Conservation (phyloP, 2,329 filamentous ascomycete species). For the Teratosphaeriaceae sp. region DNA sequence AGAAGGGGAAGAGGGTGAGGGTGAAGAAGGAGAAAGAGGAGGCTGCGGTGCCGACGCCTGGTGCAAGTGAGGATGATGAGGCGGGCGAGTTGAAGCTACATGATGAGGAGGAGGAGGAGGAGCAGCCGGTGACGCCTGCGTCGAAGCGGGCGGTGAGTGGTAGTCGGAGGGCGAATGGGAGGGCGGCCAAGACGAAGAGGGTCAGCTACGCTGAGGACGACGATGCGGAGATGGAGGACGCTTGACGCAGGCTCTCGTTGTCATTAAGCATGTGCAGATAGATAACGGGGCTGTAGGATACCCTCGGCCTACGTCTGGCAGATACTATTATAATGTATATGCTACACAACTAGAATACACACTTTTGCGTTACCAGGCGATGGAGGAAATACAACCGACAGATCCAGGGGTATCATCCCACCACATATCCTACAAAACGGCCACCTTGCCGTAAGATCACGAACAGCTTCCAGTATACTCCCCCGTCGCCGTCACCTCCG, state of each 20-base stretch:
- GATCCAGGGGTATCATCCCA: no score
- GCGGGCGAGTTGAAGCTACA: no score
- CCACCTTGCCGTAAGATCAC: no score
- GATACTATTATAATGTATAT: no score
- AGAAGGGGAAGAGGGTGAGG: conserved; percentile 14
- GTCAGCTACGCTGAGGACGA: conserved; percentile 22
- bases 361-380: no score
- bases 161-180: conserved; percentile 4
- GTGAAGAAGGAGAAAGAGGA: conserved; percentile 26
- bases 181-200: conserved; percentile 10
- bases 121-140: conserved; percentile 4
- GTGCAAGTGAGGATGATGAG: conserved; percentile 32
- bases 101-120: no score
- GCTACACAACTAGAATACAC: no score
- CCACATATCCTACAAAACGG: no score
- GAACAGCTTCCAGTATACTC: background rate
- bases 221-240: conserved; percentile 4
- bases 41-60: conserved; percentile 38
- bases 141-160: conserved; percentile 3
- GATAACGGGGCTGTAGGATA: no score
- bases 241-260: background rate
- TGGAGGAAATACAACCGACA: no score
- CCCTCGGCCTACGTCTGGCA: no score
- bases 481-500: conserved; percentile 1
- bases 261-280: no score